Evolutionary conservation across 2,329 filamentous ascomycete genomes (phyloP).

Genomic region (Exutisphaerella laricina): DNA sequence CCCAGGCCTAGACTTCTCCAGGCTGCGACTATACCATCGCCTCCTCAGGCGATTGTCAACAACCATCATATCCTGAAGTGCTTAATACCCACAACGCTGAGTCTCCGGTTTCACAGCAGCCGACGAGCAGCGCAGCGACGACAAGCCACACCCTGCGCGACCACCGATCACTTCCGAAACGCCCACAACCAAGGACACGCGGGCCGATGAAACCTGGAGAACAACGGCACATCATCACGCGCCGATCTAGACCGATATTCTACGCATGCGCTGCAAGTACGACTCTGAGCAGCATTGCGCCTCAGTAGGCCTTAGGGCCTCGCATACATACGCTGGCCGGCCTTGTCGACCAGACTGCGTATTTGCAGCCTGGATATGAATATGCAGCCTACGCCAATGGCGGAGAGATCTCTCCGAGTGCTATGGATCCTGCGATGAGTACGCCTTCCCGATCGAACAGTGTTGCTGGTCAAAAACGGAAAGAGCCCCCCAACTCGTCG

Average conservation of each 20-base stretch:
- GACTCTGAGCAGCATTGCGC: slow-evolving; percentile 2
- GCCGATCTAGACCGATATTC: neutral
- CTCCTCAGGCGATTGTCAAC: neutral
- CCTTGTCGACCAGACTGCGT: slow-evolving; percentile 57
- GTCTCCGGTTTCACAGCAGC: neutral
- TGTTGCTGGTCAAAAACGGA: slow-evolving; percentile 22
- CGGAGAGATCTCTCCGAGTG: slow-evolving; percentile 15
- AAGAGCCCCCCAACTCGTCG: slow-evolving; percentile 22
- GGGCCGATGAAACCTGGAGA: too few relatives aligned
- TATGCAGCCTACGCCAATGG: slow-evolving; percentile 20
- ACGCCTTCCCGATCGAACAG: slow-evolving; percentile 5
- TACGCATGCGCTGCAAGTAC: slow-evolving; percentile 3
- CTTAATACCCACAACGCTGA: too few relatives aligned
- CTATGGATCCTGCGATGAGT: slow-evolving; percentile 13
- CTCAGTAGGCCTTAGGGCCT: slow-evolving; percentile 14
- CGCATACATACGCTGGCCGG: slow-evolving; percentile 29
- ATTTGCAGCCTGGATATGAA: slow-evolving; percentile 80
- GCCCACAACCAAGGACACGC: neutral
- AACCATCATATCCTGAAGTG: neutral
- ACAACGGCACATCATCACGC: too few relatives aligned
- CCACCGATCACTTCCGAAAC: neutral
- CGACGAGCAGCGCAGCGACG: neutral
- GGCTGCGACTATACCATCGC: too few relatives aligned
- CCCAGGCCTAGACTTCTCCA: too few relatives aligned
- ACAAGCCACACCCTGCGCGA: neutral